Conservation (phyloP, 257 asterid species). For the Buddleja alternifolia region DNA sequence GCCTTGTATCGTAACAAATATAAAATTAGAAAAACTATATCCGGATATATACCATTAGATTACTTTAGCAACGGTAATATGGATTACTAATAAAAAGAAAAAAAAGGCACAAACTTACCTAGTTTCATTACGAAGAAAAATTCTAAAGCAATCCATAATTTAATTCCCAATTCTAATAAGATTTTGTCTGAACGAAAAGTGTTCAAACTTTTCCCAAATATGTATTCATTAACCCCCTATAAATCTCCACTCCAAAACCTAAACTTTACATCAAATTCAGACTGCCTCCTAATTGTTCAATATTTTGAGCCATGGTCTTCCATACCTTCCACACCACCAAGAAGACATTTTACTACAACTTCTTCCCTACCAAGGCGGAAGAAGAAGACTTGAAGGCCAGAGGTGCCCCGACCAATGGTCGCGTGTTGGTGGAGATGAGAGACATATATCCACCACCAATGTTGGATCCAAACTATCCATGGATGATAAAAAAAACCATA, state of each 20-base stretch:
- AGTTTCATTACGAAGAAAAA: background rate
- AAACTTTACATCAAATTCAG: background rate
- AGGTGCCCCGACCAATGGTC: background rate
- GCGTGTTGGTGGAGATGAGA: slow-evolving; percentile 6
- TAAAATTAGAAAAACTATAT: no score
- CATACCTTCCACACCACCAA: slow-evolving; percentile 5
- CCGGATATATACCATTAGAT: background rate
- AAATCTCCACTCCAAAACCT: background rate
- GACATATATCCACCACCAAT: slow-evolving; percentile 5
- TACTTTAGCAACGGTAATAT: background rate
- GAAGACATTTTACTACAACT: slow-evolving; percentile 21
- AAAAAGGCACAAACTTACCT: background rate
- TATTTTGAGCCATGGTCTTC: background rate
- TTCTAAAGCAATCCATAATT: background rate
- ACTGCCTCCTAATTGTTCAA: background rate
- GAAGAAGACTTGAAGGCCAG: background rate
- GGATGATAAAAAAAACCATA: slow-evolving; percentile 22
- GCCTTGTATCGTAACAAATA: no score
- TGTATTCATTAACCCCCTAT: background rate
- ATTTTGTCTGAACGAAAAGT: background rate
- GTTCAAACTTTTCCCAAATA: background rate
- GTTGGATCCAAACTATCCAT: background rate
- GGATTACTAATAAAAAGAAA: background rate
- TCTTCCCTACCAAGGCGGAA: slow-evolving; percentile 19
- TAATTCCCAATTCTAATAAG: background rate